Conservation (phyloP, 2,329 filamentous ascomycete genomes). For the Cladosporium sp. region DNA sequence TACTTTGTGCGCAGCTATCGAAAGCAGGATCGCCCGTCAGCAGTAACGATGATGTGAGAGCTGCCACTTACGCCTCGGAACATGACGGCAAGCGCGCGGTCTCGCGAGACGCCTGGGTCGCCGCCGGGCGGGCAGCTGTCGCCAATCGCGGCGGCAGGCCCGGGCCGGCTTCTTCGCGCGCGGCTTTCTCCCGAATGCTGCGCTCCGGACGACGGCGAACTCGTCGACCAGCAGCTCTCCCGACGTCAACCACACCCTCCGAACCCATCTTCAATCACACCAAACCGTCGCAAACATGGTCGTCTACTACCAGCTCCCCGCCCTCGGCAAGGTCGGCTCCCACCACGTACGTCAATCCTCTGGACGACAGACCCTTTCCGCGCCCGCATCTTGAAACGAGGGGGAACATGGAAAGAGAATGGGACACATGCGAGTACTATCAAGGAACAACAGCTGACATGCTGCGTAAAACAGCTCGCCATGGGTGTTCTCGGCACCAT, state of each 20-base stretch:
- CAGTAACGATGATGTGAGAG: not conserved
- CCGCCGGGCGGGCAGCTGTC: too few species aligned
- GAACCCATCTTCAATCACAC: constrained; percentile 1
- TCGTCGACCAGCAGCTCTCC: not conserved
- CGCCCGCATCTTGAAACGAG: not conserved
- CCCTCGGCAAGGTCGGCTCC: constrained; percentile 47
- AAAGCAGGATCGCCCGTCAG: not conserved
- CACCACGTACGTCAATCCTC: constrained; percentile 41
- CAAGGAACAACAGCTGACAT: not conserved
- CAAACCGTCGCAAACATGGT: constrained; percentile 36
- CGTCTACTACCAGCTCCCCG: constrained; percentile 45
- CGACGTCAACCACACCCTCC: not conserved
- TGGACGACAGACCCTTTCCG: constrained; percentile 7
- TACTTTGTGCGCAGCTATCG: too few species aligned
- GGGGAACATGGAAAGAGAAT: not conserved
- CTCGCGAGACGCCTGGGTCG: too few species aligned
- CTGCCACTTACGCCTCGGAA: too few species aligned
- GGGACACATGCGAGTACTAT: too few species aligned
- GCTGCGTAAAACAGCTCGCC: constrained; percentile 45
- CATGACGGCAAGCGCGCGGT: too few species aligned
- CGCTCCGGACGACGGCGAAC: not conserved
- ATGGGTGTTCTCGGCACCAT: constrained; percentile 51
- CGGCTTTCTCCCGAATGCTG: not conserved
- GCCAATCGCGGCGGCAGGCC: too few species aligned
- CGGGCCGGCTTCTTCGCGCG: too few species aligned